These are phyloP conservation scores for Thinopyrum obtusiflorum DNA, from an alignment of 202 grass and related monocot genomes.

Conservation along the genomic window DNA sequence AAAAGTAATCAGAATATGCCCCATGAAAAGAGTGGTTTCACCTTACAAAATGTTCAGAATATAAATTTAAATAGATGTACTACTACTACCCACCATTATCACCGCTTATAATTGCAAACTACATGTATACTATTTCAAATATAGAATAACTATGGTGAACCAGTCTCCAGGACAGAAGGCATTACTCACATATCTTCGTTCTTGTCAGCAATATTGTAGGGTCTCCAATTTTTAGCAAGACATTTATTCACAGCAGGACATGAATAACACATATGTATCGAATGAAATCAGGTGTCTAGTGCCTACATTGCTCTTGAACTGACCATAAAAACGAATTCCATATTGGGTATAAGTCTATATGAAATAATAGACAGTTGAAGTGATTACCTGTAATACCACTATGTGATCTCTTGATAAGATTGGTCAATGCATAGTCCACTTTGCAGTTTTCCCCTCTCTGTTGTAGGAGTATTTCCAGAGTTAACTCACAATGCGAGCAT, in stretches of 20 bases:
- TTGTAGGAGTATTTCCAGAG: background rate
- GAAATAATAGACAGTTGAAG: background rate
- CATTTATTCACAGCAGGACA: background rate
- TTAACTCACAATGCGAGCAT: background rate
- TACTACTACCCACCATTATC: background rate
- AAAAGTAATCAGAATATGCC: background rate
- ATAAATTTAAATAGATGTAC: background rate
- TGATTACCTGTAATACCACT: slow-evolving; percentile 29
- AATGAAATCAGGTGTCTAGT: background rate
- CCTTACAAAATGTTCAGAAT: background rate
- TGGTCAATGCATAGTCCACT: background rate
- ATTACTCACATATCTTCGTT: background rate
- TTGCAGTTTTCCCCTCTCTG: background rate
- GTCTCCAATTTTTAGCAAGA: background rate
- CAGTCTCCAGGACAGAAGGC: background rate
- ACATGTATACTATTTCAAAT: background rate
- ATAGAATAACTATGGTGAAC: background rate
- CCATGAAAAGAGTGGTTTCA: background rate
- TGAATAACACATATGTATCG: background rate
- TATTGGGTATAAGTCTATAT: background rate
- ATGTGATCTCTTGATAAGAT: background rate
- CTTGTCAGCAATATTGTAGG: background rate
- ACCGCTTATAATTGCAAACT: background rate
- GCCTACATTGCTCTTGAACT: background rate
- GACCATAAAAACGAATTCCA: background rate